Base-by-base conservation (phyloP, 2,329 filamentous ascomycete species). In the Phialemoniopsis sp. region DNA sequence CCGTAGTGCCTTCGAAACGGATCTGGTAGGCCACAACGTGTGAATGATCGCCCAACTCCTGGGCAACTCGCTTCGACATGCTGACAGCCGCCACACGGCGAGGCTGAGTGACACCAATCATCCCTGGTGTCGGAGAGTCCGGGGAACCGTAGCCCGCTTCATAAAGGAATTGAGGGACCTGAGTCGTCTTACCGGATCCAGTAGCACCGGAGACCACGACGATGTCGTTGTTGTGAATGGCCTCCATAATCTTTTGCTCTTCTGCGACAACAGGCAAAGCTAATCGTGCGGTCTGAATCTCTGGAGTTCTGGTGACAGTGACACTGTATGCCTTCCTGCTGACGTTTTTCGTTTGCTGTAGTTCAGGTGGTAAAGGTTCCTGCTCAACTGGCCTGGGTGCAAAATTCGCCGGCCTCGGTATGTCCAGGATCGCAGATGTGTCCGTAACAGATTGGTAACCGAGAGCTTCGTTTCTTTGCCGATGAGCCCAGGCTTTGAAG, bases 171-270 rank as follows among this genome's bases (percentile, higher is more conserved):
- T 98, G 93, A 1, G 94, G 94, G 8, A 98, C 79, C 60, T 98
- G 93, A 0, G 93, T 98, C 0, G 94, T 98, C 64, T 98, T 98
- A 59, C 93, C 93, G 46, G 89, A 96, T 62, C 93, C 93, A 28
- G 94, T 98, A 13, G 89, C 85, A 62, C 93, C 93, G 66, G 91
- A 96, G 8, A 98, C 80, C 10, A 98, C 85, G 2, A 96, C 87
- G 4, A 89, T 82, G 38, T 91, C 78, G 58, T 96, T 86, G 57
- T 91, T 91, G 62, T 96, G 85, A 36, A 98, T 89, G 1, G 90
- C 89, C 63, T 98, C 93, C 90, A 98, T 97, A 21, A 98, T 90
- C 54, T 85, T 89, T 57, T 98, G 93, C 61, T 98, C 93, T 59
- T 97, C 90, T 2, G 87, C 87, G 2, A 97, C 89, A 2, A 98